Conservation (phyloP, 2,329 filamentous ascomycete species). For the Epicoccum nigrum region DNA sequence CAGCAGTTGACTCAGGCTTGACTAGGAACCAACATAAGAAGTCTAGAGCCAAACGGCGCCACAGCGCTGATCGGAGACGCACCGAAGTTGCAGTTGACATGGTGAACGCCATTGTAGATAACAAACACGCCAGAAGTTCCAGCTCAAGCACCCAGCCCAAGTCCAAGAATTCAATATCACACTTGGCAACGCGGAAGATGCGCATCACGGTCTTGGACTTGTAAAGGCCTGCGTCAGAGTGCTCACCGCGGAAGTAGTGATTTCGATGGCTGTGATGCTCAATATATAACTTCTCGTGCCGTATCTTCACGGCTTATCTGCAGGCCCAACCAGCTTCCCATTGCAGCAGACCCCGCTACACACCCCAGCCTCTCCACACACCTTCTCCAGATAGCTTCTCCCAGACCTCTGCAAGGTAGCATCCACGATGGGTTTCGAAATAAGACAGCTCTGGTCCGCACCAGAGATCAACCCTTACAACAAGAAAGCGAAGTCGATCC, state of each 20-base stretch:
- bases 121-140: conserved; percentile 28
- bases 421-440: conserved; percentile 42
- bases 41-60: conserved; percentile 19
- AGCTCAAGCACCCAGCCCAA: too few relatives aligned
- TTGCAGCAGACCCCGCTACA: conserved; percentile 15
- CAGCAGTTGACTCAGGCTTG: conserved; percentile 12
- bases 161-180: conserved; percentile 32
- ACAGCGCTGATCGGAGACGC: conserved; percentile 27
- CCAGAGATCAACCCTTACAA: conserved; percentile 85
- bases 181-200: conserved; percentile 28
- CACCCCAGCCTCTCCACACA: conserved; percentile 16
- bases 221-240: conserved; percentile 28
- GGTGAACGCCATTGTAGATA: conserved; percentile 33
- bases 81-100: conserved; percentile 15
- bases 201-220: conserved; percentile 20
- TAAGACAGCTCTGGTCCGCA: conserved; percentile 50
- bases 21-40: conserved; percentile 7
- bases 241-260: conserved; percentile 46
- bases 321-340: conserved; percentile 18
- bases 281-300: conserved; percentile 35
- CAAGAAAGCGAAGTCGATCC: conserved; percentile 80
- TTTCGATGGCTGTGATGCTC: conserved; percentile 20
- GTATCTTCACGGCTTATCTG: conserved; percentile 23
- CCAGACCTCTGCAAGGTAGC: conserved; percentile 8
- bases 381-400: neutral